Base-by-base conservation (phyloP, 2,329 filamentous ascomycete species). In the Trichoderma atroviride region DNA sequence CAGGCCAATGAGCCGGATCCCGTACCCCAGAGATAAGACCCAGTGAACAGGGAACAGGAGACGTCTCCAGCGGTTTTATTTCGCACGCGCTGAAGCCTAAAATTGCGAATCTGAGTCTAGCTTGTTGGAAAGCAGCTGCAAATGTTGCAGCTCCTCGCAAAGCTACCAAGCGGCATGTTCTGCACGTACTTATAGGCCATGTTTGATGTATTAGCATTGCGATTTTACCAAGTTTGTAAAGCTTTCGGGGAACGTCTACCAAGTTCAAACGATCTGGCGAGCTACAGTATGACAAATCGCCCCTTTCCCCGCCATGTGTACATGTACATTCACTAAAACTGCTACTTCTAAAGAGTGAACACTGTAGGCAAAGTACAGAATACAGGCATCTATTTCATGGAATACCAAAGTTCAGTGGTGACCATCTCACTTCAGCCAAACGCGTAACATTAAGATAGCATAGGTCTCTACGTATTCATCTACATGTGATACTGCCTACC, bases 1-100 rank as follows among this genome's bases (percentile, higher is more conserved):
- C 52, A 27, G 29, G 29, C n/a, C 50, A 66, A 55, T 24, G 52
- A 14, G 29, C 33, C 37, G 53, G 62, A 22, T 50, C 13, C n/a
- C 24, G 37, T 58, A 50, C 60, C 60, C 52, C 43, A 50, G 16
- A 47, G 62, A 66, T 64, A 56, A 56, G 59, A 29, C 6, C 14
- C 5, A 19, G 9, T 29, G n/a, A n/a, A n/a, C n/a, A n/a, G n/a
- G n/a, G 14, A 14, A 19, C 52, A 55, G 47, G 14, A 14, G 29
- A 35, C 33, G 33, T 35, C 13, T 33, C 33, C 33, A 33, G 16
- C n/a, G 13, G 9, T 55, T 53, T 5, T 53, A 16, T 29, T 55
- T 27, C 31, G 47, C 31, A 52, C 22, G n/a, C 40, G 27, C 13
- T 16, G 22, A 14, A 37, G 43, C 60, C 29, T 53, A 27, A 35